phyloP scores from a whole-genome alignment of 2,329 filamentous ascomycete genomes.

The Aspergillus fumigatiaffinis region DNA sequence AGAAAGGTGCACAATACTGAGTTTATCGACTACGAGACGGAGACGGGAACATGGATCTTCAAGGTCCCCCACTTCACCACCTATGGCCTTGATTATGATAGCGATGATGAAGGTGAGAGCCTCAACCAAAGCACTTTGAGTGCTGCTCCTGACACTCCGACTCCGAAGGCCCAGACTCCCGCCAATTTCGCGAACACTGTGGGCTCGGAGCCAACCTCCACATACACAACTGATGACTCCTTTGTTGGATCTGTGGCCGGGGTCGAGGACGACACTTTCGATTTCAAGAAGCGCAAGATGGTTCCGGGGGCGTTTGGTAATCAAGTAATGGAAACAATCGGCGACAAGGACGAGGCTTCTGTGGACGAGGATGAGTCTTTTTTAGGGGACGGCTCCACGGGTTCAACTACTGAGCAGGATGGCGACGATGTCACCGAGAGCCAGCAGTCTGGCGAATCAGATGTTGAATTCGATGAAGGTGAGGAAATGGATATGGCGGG shows the following conservation, averaged over 20 bases:
- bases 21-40: constrained; percentile 73
- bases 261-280: constrained; percentile 55
- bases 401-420: constrained; percentile 64
- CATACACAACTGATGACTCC: constrained; percentile 40
- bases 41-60: constrained; percentile 86
- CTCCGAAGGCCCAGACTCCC: constrained; percentile 36
- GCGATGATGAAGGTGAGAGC: constrained; percentile 60
- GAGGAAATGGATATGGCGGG: constrained; percentile 81
- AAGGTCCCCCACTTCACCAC: constrained; percentile 95
- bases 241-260: constrained; percentile 37
- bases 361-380: constrained; percentile 63
- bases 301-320: constrained; percentile 80
- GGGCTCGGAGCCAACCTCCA: constrained; percentile 35
- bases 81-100: constrained; percentile 82
- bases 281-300: constrained; percentile 50
- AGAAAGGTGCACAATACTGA: constrained; percentile 74
- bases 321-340: constrained; percentile 54
- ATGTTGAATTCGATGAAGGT: constrained; percentile 59
- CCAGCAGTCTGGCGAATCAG: constrained; percentile 60
- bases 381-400: constrained; percentile 89
- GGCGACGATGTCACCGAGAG: constrained; percentile 47
- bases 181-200: constrained; percentile 26
- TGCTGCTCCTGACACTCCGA: constrained; percentile 48
- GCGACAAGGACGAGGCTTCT: constrained; percentile 38
- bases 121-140: constrained; percentile 50